These are phyloP conservation scores for Aureobasidium musti DNA, from an alignment of 2,329 filamentous ascomycete genomes.

Conservation along the genomic window DNA sequence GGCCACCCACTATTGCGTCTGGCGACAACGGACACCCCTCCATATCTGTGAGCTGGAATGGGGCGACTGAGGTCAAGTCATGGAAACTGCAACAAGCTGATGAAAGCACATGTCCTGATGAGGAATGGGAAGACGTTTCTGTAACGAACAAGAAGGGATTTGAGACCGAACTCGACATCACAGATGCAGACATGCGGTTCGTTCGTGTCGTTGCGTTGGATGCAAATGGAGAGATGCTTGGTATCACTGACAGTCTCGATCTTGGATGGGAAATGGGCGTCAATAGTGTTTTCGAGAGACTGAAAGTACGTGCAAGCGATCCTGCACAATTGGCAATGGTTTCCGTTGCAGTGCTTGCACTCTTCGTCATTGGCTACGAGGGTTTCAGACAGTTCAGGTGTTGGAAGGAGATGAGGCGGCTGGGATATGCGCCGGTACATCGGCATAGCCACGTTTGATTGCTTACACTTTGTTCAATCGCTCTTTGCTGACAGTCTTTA, in stretches of 20 bases:
- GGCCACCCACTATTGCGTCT: constrained; percentile 32
- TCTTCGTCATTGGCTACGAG: background rate
- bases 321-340: background rate
- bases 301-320: background rate
- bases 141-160: constrained; percentile 31
- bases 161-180: constrained; percentile 32
- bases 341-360: background rate
- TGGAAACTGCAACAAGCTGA: constrained; percentile 47
- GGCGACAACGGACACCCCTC: constrained; percentile 30
- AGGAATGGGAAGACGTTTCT: constrained; percentile 32
- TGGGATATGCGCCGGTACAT: background rate
- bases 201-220: constrained; percentile 35
- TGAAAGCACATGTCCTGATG: background rate
- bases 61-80: constrained; percentile 48
- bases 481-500: too few relatives aligned
- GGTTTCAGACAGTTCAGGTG: background rate
- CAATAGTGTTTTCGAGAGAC: background rate
- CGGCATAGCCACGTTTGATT: background rate
- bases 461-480: too few relatives aligned
- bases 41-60: constrained; percentile 57
- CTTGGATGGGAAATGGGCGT: background rate
- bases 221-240: constrained; percentile 32
- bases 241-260: background rate
- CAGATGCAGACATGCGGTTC: background rate
- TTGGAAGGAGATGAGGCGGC: background rate